A percentile compares a stretch with the other conserved stretches of the same genome.
Conservation (phyloP, 805 yeast genomes). For the Barnettozyma pratensis region DNA sequence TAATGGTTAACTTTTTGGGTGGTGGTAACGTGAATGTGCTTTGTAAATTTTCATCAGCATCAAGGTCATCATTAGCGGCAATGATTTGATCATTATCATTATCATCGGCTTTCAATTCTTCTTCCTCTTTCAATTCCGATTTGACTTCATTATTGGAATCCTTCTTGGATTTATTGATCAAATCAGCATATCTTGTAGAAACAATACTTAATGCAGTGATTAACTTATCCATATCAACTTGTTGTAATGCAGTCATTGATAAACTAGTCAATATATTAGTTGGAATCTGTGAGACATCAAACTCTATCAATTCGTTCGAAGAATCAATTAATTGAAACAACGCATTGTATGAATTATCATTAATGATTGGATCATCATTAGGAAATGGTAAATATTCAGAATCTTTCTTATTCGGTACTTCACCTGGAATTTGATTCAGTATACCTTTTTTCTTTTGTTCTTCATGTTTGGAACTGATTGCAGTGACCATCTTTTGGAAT, state of each 20-base stretch:
- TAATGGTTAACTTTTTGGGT: conserved; percentile 47
- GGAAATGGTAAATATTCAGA: conserved; percentile 24
- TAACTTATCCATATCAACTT: conserved; percentile 46
- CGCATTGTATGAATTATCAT: conserved; percentile 47
- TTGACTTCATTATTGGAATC: conserved; percentile 16
- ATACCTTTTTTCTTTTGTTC: conserved; percentile 26
- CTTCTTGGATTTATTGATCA: conserved; percentile 26
- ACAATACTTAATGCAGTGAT: conserved; percentile 67
- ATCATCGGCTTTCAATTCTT: conserved; percentile 20
- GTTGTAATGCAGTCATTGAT: conserved; percentile 61
- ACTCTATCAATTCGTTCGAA: conserved; percentile 53
- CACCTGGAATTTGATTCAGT: conserved; percentile 21
- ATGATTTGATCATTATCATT: conserved; percentile 19
- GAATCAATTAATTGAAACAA: conserved; percentile 64
- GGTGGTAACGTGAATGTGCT: conserved; percentile 49
- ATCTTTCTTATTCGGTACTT: conserved; percentile 24
- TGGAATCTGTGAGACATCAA: conserved; percentile 69
- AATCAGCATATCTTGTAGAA: conserved; percentile 55
- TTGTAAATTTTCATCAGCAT: conserved; percentile 35
- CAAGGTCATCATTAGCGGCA: conserved; percentile 13
- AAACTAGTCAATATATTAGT: conserved; percentile 56
- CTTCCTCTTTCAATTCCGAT: conserved; percentile 27
- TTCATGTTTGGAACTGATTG: conserved; percentile 20
- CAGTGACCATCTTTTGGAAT: conserved; percentile 17
- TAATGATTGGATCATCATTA: conserved; percentile 31